Evolutionary conservation across 768 basidiomycete genomes (phyloP).

Genomic region (Macrocybe gigantea): DNA sequence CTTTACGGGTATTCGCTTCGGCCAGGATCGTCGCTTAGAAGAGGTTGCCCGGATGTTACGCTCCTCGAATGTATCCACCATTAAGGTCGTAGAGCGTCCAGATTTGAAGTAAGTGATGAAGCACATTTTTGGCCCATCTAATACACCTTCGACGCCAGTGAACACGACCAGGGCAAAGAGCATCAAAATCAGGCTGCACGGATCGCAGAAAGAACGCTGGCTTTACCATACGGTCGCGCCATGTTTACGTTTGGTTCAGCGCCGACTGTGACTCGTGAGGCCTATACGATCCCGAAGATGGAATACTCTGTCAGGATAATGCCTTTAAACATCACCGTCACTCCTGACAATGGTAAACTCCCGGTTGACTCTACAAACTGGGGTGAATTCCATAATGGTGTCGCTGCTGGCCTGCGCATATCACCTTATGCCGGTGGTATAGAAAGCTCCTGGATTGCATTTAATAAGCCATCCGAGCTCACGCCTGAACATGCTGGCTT

Average conservation of each 20-base stretch:
- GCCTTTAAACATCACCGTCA: slow-evolving; percentile 59
- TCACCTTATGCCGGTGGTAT: slow-evolving; percentile 68
- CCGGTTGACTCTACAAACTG: slow-evolving; percentile 69
- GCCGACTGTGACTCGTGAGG: slow-evolving; percentile 69
- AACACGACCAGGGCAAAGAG: slow-evolving; percentile 82
- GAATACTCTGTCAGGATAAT: slow-evolving; percentile 72
- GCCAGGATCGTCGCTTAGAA: slow-evolving; percentile 82
- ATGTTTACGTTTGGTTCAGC: slow-evolving; percentile 89
- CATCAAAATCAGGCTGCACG: slow-evolving; percentile 77
- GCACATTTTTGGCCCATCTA: neutral
- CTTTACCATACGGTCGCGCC: slow-evolving; percentile 84
- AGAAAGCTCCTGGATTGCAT: slow-evolving; percentile 93
- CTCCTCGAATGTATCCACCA: slow-evolving; percentile 63
- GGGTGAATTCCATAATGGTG: slow-evolving; percentile 99
- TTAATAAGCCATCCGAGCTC: slow-evolving; percentile 88
- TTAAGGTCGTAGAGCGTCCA: slow-evolving; percentile 61
- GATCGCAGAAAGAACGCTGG: slow-evolving; percentile 83
- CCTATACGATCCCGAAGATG: slow-evolving; percentile 73
- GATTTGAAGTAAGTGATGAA: slow-evolving; percentile 41
- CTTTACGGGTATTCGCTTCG: slow-evolving; percentile 82
- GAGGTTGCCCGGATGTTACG: slow-evolving; percentile 91
- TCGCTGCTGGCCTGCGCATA: slow-evolving; percentile 85
- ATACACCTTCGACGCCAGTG: slow-evolving; percentile 38
- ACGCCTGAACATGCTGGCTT: slow-evolving; percentile 97
- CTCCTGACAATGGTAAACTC: slow-evolving; percentile 71